Evolutionary conservation across 768 basidiomycete genomes (phyloP), one percentile per base, ranked within the genome.

Genomic region (Arthromyces matolae): DNA sequence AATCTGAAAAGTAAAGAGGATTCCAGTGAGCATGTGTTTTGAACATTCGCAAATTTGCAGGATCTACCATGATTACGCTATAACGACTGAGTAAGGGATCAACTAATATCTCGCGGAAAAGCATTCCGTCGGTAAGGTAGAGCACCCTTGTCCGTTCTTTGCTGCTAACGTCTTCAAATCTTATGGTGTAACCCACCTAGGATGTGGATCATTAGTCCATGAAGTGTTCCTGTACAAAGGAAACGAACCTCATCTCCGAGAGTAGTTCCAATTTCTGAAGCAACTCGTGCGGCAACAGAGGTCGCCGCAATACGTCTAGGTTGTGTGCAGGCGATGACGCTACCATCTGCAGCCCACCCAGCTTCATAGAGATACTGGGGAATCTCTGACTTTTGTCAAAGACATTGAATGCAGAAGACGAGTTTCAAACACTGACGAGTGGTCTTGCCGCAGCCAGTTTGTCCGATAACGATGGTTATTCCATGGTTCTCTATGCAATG

Each of bases 81-180:
- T 94, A 97, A 20, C 86, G 83, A 62, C 86, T 91, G 42, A 99
- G 75, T 23, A 97, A 66, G 14, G 96, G 96, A 61, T 99, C 95
- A 29, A 93, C 72, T 58, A 97, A 78, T 19, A 86, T 86, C 69
- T 97, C 94, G 50, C 94, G 81, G 64, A 98, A 97, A 29, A 99
- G 82, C 84, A 98, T 94, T 36, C 96, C 96, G 64, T 99, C 96
- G 25, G 96, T 99, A 81, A 98, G 79, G 65, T 98, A 99, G 33
- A 93, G 77, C 64, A 99, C 90, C 22, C 90, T 79, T 1, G 96
- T 98, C 43, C 81, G 74, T 23, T 86, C 80, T 58, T 89, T 91
- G 61, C 79, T 80, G 59, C 86, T 89, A 43, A 95, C 82, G 56
- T 96, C 92, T 64, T 99, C 96, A 52, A 98, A 98, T 8, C 96